These are phyloP conservation scores for Flaveria trinervia DNA, from an alignment of 129 eudicot genomes.

Conservation along the genomic window DNA sequence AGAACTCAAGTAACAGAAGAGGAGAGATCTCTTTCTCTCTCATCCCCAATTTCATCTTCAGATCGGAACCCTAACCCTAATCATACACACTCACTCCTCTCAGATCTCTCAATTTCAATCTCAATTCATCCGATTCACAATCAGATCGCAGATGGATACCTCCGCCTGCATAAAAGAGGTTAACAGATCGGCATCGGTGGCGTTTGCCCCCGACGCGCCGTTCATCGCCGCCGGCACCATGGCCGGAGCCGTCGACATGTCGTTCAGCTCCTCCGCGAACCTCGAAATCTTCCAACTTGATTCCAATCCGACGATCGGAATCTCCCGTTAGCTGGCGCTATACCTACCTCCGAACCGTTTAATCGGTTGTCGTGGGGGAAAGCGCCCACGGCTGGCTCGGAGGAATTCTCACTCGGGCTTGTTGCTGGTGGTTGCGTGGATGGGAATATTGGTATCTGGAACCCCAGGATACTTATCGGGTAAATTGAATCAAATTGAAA, in stretches of 20 bases:
- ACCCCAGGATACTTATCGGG: conserved; percentile 70
- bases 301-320: conserved; percentile 76
- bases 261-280: conserved; percentile 89
- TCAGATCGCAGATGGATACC: conserved; percentile 30
- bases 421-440: conserved; percentile 96
- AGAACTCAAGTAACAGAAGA: conserved; percentile 37
- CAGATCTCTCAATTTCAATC: conserved; percentile 28
- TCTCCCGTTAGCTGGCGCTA: conserved; percentile 56
- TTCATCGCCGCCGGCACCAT: conserved; percentile 92
- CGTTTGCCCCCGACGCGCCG: conserved; percentile 84
- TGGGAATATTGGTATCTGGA: conserved; percentile 92
- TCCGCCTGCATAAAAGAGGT: conserved; percentile 76
- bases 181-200: conserved; percentile 94
- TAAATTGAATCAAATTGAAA: conserved; percentile 19
- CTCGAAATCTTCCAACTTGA: conserved; percentile 90
- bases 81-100: not conserved
- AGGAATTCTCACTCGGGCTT: conserved; percentile 69
- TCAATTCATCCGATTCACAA: not conserved
- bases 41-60: conserved; percentile 27
- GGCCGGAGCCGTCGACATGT: conserved; percentile 98
- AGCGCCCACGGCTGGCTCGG: conserved; percentile 49
- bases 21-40: conserved; percentile 26
- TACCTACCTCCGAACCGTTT: conserved; percentile 78
- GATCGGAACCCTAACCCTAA: conserved; percentile 41
- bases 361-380: conserved; percentile 90